These are phyloP conservation scores for Apophysomyces trapeziformis DNA, from an alignment of 371 early-diverging fungal species.

Conservation along the genomic window DNA sequence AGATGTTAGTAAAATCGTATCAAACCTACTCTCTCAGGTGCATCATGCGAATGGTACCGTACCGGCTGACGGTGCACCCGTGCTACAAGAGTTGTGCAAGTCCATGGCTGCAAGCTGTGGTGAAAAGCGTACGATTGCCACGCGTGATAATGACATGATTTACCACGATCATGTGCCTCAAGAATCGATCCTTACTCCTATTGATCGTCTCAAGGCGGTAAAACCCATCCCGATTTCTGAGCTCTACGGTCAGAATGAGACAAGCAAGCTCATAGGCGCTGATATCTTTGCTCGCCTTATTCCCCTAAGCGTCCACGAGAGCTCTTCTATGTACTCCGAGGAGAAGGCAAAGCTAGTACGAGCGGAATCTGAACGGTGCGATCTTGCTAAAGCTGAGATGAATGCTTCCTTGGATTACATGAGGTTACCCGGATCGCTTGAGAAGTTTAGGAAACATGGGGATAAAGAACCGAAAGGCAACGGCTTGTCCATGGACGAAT, in stretches of 20 bases:
- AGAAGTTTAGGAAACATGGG: conserved; percentile 66
- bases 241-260: conserved; percentile 66
- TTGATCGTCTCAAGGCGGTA: conserved; percentile 83
- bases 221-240: conserved; percentile 81
- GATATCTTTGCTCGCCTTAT: conserved; percentile 90
- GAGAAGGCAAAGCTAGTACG: conserved; percentile 93
- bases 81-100: conserved; percentile 71
- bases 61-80: conserved; percentile 59
- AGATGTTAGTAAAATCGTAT: conserved; percentile 80
- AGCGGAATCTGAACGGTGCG: conserved; percentile 73
- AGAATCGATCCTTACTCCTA: conserved; percentile 74
- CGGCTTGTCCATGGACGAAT: conserved; percentile 55
- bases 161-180: conserved; percentile 91
- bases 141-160: conserved; percentile 94
- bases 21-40: conserved; percentile 54
- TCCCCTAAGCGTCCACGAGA: conserved; percentile 92
- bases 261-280: conserved; percentile 74
- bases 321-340: conserved; percentile 90
- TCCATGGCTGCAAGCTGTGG: conserved; percentile 56
- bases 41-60: conserved; percentile 36
- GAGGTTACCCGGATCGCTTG: conserved; percentile 79
- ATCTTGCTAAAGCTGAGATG: conserved; percentile 86
- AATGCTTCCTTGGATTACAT: conserved; percentile 84
- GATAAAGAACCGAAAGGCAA: conserved; percentile 40
- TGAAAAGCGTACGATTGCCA: conserved; percentile 63